Evolutionary conservation across 345 rosid genomes (phyloP).

Genomic region (Eucalyptus tenuipes): DNA sequence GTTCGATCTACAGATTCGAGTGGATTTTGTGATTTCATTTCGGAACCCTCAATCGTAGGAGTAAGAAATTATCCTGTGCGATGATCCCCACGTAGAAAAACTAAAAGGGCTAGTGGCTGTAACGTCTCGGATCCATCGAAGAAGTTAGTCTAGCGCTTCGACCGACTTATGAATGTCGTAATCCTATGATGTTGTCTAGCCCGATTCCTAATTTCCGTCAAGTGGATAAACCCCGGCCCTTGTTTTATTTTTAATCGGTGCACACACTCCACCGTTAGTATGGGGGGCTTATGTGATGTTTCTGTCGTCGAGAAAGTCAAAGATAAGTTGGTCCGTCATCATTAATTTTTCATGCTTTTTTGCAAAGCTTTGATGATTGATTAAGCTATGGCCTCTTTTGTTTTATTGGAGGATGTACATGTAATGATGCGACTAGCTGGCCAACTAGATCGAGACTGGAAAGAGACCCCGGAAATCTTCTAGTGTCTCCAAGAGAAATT

Average conservation of each 20-base stretch:
- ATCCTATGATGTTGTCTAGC: background rate
- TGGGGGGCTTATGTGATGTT: background rate
- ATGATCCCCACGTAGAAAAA: background rate
- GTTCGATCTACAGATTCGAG: background rate
- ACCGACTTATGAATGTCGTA: too few relatives aligned
- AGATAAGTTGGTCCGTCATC: background rate
- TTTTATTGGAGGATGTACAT: background rate
- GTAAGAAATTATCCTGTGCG: background rate
- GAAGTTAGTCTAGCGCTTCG: background rate
- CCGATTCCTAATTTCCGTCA: background rate
- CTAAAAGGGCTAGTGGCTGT: background rate
- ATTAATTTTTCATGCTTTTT: background rate
- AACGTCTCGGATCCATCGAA: background rate
- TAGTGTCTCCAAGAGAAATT: background rate
- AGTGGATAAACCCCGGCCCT: background rate
- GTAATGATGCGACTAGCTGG: background rate
- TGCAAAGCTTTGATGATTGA: background rate
- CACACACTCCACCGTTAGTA: background rate
- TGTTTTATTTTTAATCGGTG: background rate
- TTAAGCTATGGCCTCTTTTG: background rate
- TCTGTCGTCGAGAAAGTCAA: background rate
- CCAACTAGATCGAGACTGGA: background rate
- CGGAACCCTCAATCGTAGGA: background rate
- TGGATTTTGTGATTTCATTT: background rate
- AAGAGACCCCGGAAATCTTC: background rate